Percentiles rank a stretch among this genome's conserved stretches.
phyloP scores from a whole-genome alignment of 441 rosid species.

The Corymbia calophylla region DNA sequence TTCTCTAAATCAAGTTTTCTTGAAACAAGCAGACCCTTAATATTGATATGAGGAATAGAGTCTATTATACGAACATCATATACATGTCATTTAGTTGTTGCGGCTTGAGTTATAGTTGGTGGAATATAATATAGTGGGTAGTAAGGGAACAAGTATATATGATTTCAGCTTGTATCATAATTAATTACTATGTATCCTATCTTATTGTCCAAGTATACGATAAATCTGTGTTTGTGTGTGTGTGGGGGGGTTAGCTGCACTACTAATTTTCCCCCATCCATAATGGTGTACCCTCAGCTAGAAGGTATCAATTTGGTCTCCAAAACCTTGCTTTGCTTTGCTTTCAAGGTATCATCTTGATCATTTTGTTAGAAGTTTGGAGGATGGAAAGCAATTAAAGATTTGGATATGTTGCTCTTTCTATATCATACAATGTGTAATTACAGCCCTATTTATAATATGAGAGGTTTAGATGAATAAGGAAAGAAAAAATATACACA shows the following conservation, averaged over 20 bases:
- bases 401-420: too few species aligned
- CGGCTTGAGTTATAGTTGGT: not conserved
- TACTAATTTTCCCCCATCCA: too few species aligned
- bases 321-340: not conserved
- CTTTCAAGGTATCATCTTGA: not conserved
- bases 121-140: not conserved
- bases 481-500: too few species aligned
- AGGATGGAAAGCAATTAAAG: too few species aligned
- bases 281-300: not conserved
- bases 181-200: not conserved
- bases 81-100: not conserved
- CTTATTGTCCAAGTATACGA: not conserved
- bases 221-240: not conserved
- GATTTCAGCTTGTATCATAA: not conserved
- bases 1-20: rapidly evolving
- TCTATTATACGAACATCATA: not conserved
- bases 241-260: not conserved
- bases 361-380: too few species aligned
- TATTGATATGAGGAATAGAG: not conserved
- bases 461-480: too few species aligned
- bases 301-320: not conserved
- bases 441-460: too few species aligned
- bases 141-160: not conserved
- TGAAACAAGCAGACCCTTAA: not conserved
- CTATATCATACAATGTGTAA: too few species aligned